A percentile compares a stretch with the other conserved stretches of the same genome.
These are phyloP conservation scores for Pseudomassariella vexata DNA, from an alignment of 2,329 filamentous ascomycete genomes.

Conservation along the genomic window DNA sequence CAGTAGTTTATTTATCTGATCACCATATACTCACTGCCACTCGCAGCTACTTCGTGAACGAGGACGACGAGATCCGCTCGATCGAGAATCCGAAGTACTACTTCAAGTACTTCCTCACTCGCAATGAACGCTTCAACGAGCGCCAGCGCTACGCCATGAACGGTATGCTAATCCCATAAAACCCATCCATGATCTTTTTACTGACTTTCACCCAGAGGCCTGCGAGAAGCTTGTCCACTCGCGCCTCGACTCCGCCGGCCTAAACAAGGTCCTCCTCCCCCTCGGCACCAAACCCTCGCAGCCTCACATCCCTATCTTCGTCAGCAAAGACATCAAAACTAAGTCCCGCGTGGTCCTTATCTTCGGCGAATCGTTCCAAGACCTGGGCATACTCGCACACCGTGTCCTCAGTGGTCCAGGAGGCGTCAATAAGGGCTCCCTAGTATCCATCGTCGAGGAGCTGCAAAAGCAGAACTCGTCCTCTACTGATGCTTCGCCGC, in stretches of 20 bases:
- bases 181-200: background rate
- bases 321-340: conserved; percentile 43
- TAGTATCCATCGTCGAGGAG: conserved; percentile 54
- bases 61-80: conserved; percentile 67
- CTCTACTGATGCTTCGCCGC: conserved; percentile 28
- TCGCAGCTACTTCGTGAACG: conserved; percentile 70
- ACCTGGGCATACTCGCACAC: conserved; percentile 70
- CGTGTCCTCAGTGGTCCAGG: conserved; percentile 58
- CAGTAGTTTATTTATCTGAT: too few relatives aligned
- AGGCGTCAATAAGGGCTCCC: conserved; percentile 65
- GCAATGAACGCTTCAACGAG: conserved; percentile 72
- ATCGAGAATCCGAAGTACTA: conserved; percentile 61
- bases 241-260: conserved; percentile 56
- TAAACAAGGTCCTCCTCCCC: conserved; percentile 59
- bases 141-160: conserved; percentile 71
- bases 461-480: conserved; percentile 32
- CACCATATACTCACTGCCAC: conserved; percentile 1
- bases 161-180: conserved; percentile 36
- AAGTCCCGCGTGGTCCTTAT: conserved; percentile 65
- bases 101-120: conserved; percentile 70
- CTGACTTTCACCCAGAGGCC: conserved; percentile 42
- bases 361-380: conserved; percentile 65
- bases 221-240: conserved; percentile 53
- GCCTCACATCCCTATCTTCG: conserved; percentile 66
- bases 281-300: conserved; percentile 36